phyloP scores from a whole-genome alignment of 768 basidiomycete species.

The Psilocybe cyanescens region DNA sequence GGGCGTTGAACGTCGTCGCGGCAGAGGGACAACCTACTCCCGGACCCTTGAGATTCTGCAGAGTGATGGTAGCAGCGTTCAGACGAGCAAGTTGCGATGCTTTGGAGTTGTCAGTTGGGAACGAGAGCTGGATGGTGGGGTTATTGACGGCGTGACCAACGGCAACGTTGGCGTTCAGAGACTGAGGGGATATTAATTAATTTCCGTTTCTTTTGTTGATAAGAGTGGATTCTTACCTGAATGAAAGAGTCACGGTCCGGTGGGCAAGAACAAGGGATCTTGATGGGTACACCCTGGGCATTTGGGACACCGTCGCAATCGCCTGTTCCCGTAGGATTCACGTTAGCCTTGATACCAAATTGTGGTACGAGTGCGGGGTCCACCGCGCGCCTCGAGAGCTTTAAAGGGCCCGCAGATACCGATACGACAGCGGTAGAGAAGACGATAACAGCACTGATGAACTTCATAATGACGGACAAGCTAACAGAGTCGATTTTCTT shows the following conservation, averaged over 20 bases:
- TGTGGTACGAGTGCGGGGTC: constrained; percentile 53
- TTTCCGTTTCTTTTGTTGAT: background rate
- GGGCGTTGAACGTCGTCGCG: constrained; percentile 61
- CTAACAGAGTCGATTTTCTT: background rate
- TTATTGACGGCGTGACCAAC: constrained; percentile 72
- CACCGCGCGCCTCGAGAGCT: constrained; percentile 40
- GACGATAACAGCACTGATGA: constrained; percentile 22
- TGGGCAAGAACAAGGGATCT: constrained; percentile 69
- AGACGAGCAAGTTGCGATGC: constrained; percentile 59
- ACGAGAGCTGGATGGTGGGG: constrained; percentile 57
- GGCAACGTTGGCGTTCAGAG: constrained; percentile 48
- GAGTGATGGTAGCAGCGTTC: constrained; percentile 60
- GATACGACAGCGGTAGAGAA: constrained; percentile 34
- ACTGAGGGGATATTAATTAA: background rate
- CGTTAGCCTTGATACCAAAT: constrained; percentile 57
- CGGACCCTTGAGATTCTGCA: constrained; percentile 73
- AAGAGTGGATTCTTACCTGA: constrained; percentile 34
- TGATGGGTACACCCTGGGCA: constrained; percentile 56
- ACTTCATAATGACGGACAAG: constrained; percentile 28
- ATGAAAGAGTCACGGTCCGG: constrained; percentile 58
- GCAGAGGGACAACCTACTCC: constrained; percentile 71
- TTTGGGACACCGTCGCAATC: constrained; percentile 70
- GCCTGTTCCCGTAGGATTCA: constrained; percentile 63
- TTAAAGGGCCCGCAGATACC: constrained; percentile 41
- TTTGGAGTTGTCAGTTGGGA: constrained; percentile 63